phyloP scores from a whole-genome alignment of 2,329 filamentous ascomycete genomes.

The Penicillium sp. region DNA sequence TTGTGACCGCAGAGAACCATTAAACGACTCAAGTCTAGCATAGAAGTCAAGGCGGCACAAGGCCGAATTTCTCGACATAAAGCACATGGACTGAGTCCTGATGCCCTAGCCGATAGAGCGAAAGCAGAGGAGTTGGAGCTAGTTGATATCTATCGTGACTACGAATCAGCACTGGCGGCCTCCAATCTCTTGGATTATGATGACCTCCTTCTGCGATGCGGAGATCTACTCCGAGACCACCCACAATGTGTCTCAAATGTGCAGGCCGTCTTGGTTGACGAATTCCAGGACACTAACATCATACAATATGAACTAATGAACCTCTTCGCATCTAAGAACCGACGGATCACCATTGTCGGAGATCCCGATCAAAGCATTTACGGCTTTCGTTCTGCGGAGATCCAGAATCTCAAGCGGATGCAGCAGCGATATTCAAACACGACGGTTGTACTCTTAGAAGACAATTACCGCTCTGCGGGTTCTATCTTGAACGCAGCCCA shows the following conservation, averaged over 20 bases:
- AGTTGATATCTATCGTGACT: conserved; percentile 67
- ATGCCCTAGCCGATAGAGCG: conserved; percentile 42
- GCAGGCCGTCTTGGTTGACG: conserved; percentile 88
- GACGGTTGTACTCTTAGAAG: conserved; percentile 78
- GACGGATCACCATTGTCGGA: conserved; percentile 88
- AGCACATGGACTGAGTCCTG: conserved; percentile 53
- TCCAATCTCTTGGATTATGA: conserved; percentile 93
- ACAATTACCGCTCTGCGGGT: conserved; percentile 91
- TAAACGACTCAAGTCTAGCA: conserved; percentile 66
- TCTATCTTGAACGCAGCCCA: conserved; percentile 78
- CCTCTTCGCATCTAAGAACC: conserved; percentile 70
- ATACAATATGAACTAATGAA: conserved; percentile 95
- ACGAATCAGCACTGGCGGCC: conserved; percentile 70
- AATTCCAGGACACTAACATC: conserved; percentile 96
- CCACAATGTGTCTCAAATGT: conserved; percentile 86
- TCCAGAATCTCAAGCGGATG: conserved; percentile 80
- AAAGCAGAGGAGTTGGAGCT: conserved; percentile 63
- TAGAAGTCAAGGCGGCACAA: conserved; percentile 70
- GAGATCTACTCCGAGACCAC: conserved; percentile 70
- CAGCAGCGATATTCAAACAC: conserved; percentile 74
- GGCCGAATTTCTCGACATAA: conserved; percentile 70
- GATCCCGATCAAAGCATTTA: conserved; percentile 99
- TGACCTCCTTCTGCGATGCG: conserved; percentile 81
- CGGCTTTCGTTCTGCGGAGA: conserved; percentile 89
- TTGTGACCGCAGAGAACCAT: conserved; percentile 60